Evolutionary conservation across 768 basidiomycete genomes (phyloP).

Genomic region (Calocybe cyanea): DNA sequence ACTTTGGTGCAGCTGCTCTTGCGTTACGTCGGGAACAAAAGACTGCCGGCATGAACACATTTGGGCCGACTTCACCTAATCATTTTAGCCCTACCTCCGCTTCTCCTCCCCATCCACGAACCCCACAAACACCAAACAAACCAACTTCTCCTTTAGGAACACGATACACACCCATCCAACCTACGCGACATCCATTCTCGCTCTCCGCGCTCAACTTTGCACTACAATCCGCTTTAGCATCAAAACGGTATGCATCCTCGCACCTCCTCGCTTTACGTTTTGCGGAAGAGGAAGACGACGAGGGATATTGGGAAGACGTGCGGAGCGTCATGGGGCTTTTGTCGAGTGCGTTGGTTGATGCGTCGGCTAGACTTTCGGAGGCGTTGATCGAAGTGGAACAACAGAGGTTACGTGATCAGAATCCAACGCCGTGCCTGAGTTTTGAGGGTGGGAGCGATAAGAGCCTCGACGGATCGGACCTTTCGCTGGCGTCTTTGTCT

Average conservation of each 20-base stretch:
- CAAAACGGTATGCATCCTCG: slow-evolving; percentile 75
- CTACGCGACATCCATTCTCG: slow-evolving; percentile 63
- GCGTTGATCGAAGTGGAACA: slow-evolving; percentile 61
- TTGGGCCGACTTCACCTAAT: slow-evolving; percentile 36
- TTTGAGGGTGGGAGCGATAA: slow-evolving; percentile 8
- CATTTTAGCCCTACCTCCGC: slow-evolving; percentile 25
- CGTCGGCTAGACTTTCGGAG: slow-evolving; percentile 55
- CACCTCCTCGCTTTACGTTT: slow-evolving; percentile 81
- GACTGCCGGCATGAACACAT: slow-evolving; percentile 43
- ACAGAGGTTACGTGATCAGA: slow-evolving; percentile 46
- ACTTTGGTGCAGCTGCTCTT: slow-evolving; percentile 63
- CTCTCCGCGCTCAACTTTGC: slow-evolving; percentile 57
- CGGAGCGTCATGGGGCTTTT: slow-evolving; percentile 69
- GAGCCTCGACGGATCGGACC: slow-evolving; percentile 4
- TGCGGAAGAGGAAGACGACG: slow-evolving; percentile 62
- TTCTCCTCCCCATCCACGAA: slow-evolving; percentile 26
- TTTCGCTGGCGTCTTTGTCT: not conserved
- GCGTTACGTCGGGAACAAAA: slow-evolving; percentile 53
- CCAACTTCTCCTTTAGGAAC: slow-evolving; percentile 44
- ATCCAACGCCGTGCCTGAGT: slow-evolving; percentile 35
- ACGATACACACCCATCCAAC: slow-evolving; percentile 59
- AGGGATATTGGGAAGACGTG: slow-evolving; percentile 83
- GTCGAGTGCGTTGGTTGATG: slow-evolving; percentile 63
- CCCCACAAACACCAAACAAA: slow-evolving; percentile 26
- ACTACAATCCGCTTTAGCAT: slow-evolving; percentile 62